Conservation (phyloP, 2,329 filamentous ascomycete species). For the Trichoderma cornu-damae region DNA sequence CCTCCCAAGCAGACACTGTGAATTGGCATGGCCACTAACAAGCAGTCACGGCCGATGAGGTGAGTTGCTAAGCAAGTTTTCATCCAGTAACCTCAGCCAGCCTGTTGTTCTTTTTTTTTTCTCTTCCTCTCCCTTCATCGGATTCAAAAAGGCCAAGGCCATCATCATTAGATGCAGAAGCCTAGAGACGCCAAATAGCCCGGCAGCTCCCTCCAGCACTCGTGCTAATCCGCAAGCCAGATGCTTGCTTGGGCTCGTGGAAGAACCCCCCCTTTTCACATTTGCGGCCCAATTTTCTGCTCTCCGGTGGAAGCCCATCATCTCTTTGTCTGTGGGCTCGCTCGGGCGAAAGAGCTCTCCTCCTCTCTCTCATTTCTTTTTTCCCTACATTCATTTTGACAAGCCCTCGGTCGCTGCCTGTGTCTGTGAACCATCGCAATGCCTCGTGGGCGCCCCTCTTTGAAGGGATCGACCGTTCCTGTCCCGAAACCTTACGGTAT, state of each 20-base stretch:
- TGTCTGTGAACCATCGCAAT: slow-evolving; percentile 22
- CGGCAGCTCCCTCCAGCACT: not conserved
- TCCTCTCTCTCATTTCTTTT: not conserved
- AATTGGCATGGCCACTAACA: slow-evolving; percentile 22
- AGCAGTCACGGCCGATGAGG: slow-evolving; percentile 24
- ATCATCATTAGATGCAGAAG: not conserved
- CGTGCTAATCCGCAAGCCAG: not conserved
- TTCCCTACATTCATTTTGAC: too few species aligned
- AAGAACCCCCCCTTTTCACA: not conserved
- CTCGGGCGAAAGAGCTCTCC: not conserved
- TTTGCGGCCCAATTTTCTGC: not conserved
- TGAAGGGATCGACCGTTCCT: slow-evolving; percentile 21
- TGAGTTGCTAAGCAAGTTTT: slow-evolving; percentile 28
- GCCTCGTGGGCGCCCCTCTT: slow-evolving; percentile 30
- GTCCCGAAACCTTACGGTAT: slow-evolving; percentile 22
- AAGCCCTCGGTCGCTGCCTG: not conserved
- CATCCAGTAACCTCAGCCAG: slow-evolving; percentile 3
- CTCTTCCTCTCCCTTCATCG: not conserved
- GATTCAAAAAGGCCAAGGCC: not conserved
- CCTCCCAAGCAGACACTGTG: slow-evolving; percentile 29
- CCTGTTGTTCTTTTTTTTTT: slow-evolving; percentile 11
- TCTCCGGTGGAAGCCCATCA: not conserved
- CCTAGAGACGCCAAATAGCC: not conserved
- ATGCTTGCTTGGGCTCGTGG: not conserved
- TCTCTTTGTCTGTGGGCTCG: not conserved